A percentile compares a stretch with the other conserved stretches of the same genome.
Conservation (phyloP, 108 stramenopile genomes). For the Cyclotella baltica region DNA sequence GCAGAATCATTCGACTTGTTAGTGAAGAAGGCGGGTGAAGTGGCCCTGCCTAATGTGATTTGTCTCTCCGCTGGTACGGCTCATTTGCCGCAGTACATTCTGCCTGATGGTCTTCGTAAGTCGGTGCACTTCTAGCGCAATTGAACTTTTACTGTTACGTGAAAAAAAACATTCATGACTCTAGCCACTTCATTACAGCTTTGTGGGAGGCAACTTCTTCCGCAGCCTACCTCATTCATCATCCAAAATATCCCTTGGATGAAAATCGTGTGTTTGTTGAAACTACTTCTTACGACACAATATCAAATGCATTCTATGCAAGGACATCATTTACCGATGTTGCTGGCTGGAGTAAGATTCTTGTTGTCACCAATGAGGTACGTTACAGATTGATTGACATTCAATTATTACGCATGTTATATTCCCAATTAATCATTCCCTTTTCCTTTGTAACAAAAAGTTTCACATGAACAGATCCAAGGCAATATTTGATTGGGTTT, state of each 20-base stretch:
- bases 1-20: constrained; percentile 17
- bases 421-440: not conserved
- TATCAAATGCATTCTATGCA: constrained; percentile 82
- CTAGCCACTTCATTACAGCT: constrained; percentile 20
- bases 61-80: constrained; percentile 88
- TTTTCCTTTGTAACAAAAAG: constrained; percentile 5
- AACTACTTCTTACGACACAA: constrained; percentile 88
- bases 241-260: constrained; percentile 17
- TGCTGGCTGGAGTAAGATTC: constrained; percentile 55
- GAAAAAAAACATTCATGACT: too few relatives aligned
- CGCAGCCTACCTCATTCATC: constrained; percentile 73
- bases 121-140: too few relatives aligned
- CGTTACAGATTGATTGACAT: not conserved
- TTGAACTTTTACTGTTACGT: too few relatives aligned
- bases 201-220: constrained; percentile 84
- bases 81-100: constrained; percentile 78
- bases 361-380: constrained; percentile 80
- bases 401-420: not conserved
- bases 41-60: constrained; percentile 49
- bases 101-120: constrained; percentile 64
- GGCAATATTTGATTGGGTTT: constrained; percentile 91
- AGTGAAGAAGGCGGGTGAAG: not conserved
- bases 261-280: constrained; percentile 67
- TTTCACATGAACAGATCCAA: constrained; percentile 84
- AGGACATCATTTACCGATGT: constrained; percentile 78